Conservation (phyloP, 257 asterid genomes). For the Nicotiana paniculata region DNA sequence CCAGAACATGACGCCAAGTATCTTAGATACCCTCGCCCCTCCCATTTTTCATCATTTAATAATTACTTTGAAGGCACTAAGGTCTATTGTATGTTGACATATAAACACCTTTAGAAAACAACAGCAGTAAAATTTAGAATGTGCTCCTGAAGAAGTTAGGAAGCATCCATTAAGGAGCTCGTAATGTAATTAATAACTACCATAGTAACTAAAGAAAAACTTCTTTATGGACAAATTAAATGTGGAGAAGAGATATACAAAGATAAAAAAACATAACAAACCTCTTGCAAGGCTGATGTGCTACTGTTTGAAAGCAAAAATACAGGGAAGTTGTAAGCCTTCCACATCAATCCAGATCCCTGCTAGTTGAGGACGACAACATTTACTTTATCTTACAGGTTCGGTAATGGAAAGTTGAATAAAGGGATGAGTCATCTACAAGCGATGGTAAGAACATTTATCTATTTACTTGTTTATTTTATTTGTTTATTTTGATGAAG, state of each 20-base stretch:
- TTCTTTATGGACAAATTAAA: not conserved
- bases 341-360: conserved; percentile 99
- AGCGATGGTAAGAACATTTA: not conserved
- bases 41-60: not conserved
- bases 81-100: not conserved
- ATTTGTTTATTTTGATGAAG: not conserved
- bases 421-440: not conserved
- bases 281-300: conserved; percentile 72
- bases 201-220: not conserved
- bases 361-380: conserved; percentile 28
- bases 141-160: not conserved
- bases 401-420: not conserved
- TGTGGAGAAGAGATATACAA: not conserved
- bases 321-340: conserved; percentile 79
- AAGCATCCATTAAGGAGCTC: not conserved
- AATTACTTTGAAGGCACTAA: not conserved
- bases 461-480: not conserved
- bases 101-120: not conserved
- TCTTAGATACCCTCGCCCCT: not conserved
- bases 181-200: not conserved
- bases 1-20: not conserved
- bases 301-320: conserved; percentile 73
- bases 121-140: not conserved
- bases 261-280: conserved; percentile 11
- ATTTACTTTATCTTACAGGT: conserved; percentile 9